Percentiles rank a stretch among this genome's conserved stretches.
These are phyloP conservation scores for Naganishia vishniacii DNA, from an alignment of 768 basidiomycete species.

Conservation along the genomic window DNA sequence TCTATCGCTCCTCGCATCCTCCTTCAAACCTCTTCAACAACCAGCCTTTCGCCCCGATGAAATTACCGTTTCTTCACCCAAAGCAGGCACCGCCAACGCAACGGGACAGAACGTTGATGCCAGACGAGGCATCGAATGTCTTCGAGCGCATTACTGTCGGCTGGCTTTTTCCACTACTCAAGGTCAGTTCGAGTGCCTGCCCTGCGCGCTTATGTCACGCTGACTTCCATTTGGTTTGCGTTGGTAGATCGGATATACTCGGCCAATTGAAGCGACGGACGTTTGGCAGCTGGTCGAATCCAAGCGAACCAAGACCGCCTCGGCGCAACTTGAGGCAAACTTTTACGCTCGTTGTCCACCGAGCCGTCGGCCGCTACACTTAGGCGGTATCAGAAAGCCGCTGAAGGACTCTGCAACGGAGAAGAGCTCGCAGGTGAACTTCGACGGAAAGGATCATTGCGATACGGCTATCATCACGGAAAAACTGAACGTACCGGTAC, in stretches of 20 bases:
- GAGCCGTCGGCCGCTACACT: not conserved
- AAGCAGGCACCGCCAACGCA: too few relatives aligned
- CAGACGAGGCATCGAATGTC: not conserved
- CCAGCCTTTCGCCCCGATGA: too few relatives aligned
- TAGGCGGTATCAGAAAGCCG: not conserved
- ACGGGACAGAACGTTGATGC: not conserved
- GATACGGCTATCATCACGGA: too few relatives aligned
- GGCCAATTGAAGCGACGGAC: constrained; percentile 16
- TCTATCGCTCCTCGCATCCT: too few relatives aligned
- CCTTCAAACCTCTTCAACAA: too few relatives aligned
- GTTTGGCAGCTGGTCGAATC: constrained; percentile 21
- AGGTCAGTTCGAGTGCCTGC: not conserved
- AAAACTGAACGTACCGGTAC: too few relatives aligned
- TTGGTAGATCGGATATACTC: constrained; percentile 15
- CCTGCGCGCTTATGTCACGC: not conserved
- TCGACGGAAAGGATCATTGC: too few relatives aligned
- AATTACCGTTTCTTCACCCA: too few relatives aligned
- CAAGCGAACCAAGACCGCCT: not conserved
- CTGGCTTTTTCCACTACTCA: constrained; percentile 21
- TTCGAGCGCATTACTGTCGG: constrained; percentile 6
- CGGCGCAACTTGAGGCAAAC: constrained; percentile 18
- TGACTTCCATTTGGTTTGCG: not conserved
- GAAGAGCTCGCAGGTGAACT: not conserved
- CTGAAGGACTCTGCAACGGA: not conserved
- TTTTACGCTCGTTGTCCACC: constrained; percentile 22